Conservation (phyloP, 1,139 yeast genomes). For the Torulaspora globosa region DNA sequence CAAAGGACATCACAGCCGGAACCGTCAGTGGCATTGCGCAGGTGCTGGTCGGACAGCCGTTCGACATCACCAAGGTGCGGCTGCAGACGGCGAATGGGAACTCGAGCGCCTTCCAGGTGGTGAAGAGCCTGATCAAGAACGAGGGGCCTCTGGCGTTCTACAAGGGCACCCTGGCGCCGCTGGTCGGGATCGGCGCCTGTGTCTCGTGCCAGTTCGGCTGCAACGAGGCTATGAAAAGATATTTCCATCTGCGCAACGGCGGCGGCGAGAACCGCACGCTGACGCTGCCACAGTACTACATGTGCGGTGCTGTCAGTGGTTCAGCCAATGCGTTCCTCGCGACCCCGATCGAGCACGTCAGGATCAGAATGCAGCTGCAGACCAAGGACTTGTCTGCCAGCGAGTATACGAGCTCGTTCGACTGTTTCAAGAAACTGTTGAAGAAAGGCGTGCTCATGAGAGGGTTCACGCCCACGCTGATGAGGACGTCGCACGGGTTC, state of each 20-base stretch:
- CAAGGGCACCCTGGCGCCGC: slow-evolving; percentile 83
- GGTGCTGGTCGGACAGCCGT: slow-evolving; percentile 93
- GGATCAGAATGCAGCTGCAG: slow-evolving; percentile 87
- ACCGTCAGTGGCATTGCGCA: slow-evolving; percentile 94
- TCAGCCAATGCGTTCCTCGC: slow-evolving; percentile 83
- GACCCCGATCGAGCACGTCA: slow-evolving; percentile 87
- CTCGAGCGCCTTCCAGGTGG: slow-evolving; percentile 69
- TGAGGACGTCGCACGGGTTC: slow-evolving; percentile 82
- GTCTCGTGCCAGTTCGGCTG: slow-evolving; percentile 85
- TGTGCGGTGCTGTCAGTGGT: slow-evolving; percentile 86
- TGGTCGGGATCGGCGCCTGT: slow-evolving; percentile 92
- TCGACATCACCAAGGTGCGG: slow-evolving; percentile 89
- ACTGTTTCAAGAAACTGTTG: slow-evolving; percentile 58
- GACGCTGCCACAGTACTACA: slow-evolving; percentile 58
- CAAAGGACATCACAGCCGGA: slow-evolving; percentile 82
- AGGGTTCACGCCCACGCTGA: slow-evolving; percentile 73
- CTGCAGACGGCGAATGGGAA: slow-evolving; percentile 78
- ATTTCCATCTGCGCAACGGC: slow-evolving; percentile 38
- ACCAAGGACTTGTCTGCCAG: slow-evolving; percentile 42
- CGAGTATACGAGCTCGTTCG: slow-evolving; percentile 71
- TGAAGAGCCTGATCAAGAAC: slow-evolving; percentile 58
- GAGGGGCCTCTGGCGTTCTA: slow-evolving; percentile 83
- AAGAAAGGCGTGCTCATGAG: slow-evolving; percentile 66
- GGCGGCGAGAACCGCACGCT: slow-evolving; percentile 41
- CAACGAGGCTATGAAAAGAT: slow-evolving; percentile 88